Evolutionary conservation across 768 basidiomycete species (phyloP).

Genomic region (Lactarius pseudohatsudake): DNA sequence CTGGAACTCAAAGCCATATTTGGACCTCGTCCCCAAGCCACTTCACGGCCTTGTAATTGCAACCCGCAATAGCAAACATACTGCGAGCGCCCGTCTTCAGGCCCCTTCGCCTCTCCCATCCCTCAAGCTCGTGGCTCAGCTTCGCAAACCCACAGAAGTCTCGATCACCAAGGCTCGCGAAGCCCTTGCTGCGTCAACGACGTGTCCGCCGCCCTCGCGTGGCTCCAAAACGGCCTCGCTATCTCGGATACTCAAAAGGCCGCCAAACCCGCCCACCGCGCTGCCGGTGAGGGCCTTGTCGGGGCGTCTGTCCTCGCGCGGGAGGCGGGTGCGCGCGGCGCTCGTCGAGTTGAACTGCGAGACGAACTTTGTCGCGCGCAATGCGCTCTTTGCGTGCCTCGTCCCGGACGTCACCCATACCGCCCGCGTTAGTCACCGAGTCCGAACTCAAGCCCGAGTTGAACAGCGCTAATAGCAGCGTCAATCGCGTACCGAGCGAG

Average conservation of each 20-base stretch:
- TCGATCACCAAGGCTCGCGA: conserved; percentile 87
- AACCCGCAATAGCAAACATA: conserved; percentile 12
- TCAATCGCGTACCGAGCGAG: conserved; percentile 54
- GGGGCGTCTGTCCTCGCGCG: conserved; percentile 67
- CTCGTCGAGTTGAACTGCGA: conserved; percentile 73
- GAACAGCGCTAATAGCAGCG: conserved; percentile 33
- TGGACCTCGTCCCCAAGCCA: not conserved
- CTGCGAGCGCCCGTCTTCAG: conserved; percentile 5
- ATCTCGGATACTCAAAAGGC: conserved; percentile 75
- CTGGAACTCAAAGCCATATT: not conserved
- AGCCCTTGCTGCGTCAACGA: conserved; percentile 77
- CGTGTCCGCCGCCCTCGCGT: conserved; percentile 68
- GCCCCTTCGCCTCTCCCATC: conserved; percentile 49
- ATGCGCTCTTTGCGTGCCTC: conserved; percentile 74
- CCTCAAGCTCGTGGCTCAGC: conserved; percentile 77
- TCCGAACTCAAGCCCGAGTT: conserved; percentile 7
- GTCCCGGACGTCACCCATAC: conserved; percentile 82
- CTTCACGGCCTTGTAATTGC: not conserved
- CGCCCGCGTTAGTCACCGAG: conserved; percentile 51
- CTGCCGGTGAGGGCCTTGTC: conserved; percentile 76
- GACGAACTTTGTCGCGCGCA: conserved; percentile 91
- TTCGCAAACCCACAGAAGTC: conserved; percentile 78
- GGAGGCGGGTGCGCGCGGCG: conserved; percentile 66
- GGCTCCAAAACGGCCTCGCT: conserved; percentile 75
- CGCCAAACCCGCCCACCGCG: conserved; percentile 76